Base-by-base conservation (phyloP, 352 stramenopile species). In the Globisporangium okanoganense region DNA sequence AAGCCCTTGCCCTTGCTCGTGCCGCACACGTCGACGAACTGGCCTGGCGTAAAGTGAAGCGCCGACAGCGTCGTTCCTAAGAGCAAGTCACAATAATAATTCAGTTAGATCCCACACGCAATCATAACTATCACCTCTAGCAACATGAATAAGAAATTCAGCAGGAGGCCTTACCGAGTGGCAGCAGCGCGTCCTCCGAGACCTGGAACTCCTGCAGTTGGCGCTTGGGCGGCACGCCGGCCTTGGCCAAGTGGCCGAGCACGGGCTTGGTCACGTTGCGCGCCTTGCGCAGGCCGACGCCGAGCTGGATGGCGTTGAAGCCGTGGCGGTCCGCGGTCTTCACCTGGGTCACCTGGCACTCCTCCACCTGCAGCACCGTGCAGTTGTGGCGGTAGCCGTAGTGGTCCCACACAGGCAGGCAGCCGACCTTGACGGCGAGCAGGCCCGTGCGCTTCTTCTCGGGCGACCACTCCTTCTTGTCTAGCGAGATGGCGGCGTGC, bases 391-490 rank as follows among this genome's bases (percentile, higher is more conserved):
- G 83, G 63, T 96, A 91, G 5, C 97, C 97, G 83, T 95, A 99
- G 62, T 95, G 83, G 81, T 99, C 98, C 91, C 96, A 99, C 35
- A 99, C 79, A 12, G 94, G 92, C 79, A 99, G 97, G 94, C 99
- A 99, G n/a, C 98, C 98, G 40, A 99, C 82, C 79, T 99, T 99
- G 67, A 99, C 79, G 47, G 90, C 92, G 47, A 97, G 66, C 54
- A 97, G 68, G 5, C 90, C 91, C 58, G 87, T 94, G 65, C 91
- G 85, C 73, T 94, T 94, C 66, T 94, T 92, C 68, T 92, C 84
- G 12, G 75, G 75, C 52, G 72, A 73, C 84, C 82, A 93, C 18
- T 72, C 71, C 51, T 76, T 79, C 29, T 33, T 25, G 49, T 61
- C 65, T 47, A 67, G 45, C 36, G 58, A 67, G 38, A 68, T 54